Percentiles rank a stretch among this genome's conserved stretches.
Conservation (phyloP, 495 filamentous ascomycete species). For the Neurospora sp. region DNA sequence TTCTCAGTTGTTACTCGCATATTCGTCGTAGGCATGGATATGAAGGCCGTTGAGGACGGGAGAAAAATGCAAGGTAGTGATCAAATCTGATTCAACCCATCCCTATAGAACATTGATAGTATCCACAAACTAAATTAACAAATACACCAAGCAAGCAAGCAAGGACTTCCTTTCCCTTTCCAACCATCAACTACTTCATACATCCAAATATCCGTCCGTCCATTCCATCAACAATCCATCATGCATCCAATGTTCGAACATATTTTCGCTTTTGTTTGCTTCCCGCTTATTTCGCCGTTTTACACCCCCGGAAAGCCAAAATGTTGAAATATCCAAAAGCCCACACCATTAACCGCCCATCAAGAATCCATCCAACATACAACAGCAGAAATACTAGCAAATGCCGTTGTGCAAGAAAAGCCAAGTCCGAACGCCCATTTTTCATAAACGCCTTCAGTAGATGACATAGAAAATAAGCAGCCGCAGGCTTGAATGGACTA, state of each 20-base stretch:
- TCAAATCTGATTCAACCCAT: background rate
- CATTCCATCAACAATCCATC: background rate
- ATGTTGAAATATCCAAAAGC: background rate
- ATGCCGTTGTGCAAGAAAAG: background rate
- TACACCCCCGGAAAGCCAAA: background rate
- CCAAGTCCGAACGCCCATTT: background rate
- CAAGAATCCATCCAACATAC: background rate
- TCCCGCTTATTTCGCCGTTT: background rate
- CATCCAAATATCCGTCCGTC: background rate
- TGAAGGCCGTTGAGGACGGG: background rate
- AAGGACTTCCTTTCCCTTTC: background rate
- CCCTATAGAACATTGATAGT: background rate
- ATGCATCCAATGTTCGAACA: background rate
- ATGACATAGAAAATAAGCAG: background rate
- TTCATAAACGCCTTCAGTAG: background rate
- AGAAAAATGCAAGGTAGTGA: background rate
- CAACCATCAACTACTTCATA: background rate
- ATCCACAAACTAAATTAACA: background rate
- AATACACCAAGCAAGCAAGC: background rate
- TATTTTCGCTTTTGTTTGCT: background rate
- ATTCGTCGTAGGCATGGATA: too few relatives aligned
- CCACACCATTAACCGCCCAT: background rate
- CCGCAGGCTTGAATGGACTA: background rate
- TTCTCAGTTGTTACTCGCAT: too few relatives aligned
- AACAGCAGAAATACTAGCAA: background rate